Evolutionary conservation across 306 rosid species (phyloP).

Genomic region (Sophora flavescens): DNA sequence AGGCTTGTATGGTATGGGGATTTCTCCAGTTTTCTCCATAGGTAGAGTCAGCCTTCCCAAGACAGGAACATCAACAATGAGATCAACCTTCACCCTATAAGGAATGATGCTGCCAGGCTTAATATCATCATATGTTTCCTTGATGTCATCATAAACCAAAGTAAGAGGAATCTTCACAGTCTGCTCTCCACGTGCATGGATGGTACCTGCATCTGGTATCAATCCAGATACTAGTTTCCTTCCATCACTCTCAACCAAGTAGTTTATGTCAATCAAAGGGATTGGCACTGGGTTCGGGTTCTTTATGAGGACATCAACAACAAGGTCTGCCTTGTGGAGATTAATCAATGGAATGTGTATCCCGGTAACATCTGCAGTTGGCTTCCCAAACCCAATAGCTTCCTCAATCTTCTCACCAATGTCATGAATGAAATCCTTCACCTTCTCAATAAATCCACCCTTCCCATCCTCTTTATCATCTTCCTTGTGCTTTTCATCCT

Average conservation of each 20-base stretch:
- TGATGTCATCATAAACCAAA: conserved; percentile 85
- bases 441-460: conserved; percentile 85
- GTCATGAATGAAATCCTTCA: conserved; percentile 93
- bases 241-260: conserved; percentile 88
- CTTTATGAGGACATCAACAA: conserved; percentile 86
- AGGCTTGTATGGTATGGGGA: conserved; percentile 96
- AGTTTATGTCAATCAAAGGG: conserved; percentile 83
- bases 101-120: conserved; percentile 90
- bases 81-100: conserved; percentile 79
- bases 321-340: conserved; percentile 77
- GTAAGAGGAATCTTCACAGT: conserved; percentile 77
- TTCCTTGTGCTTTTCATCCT: conserved; percentile 61
- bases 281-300: conserved; percentile 95
- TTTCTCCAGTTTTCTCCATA: conserved; percentile 91
- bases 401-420: conserved; percentile 95
- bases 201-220: conserved; percentile 96
- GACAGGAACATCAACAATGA: conserved; percentile 88
- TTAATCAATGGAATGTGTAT: conserved; percentile 74
- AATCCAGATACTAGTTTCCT: conserved; percentile 88
- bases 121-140: conserved; percentile 71
- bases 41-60: conserved; percentile 88
- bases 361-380: conserved; percentile 79
- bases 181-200: conserved; percentile 87
- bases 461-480: conserved; percentile 61
- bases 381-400: conserved; percentile 90